Evolutionary conservation across 495 filamentous ascomycete genomes (phyloP).

Genomic region (Thozetella sp.): DNA sequence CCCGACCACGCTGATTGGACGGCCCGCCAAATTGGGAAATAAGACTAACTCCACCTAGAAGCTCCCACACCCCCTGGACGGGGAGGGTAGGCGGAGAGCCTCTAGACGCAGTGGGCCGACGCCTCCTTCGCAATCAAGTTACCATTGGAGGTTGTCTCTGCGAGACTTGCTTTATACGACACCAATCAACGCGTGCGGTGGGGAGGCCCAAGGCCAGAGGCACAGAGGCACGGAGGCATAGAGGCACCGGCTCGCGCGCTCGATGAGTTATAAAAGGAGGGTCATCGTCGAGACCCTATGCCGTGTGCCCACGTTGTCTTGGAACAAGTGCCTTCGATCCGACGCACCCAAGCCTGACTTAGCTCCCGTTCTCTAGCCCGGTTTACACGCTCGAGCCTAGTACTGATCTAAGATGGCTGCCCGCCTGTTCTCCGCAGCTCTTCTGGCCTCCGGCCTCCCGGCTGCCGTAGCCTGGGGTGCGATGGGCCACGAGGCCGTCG

Average conservation of each 20-base stretch:
- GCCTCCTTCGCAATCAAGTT: not conserved
- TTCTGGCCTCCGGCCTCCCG: constrained; percentile 15
- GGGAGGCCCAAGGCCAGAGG: no score
- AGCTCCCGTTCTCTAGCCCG: no score
- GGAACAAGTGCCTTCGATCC: no score
- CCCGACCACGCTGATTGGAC: not conserved
- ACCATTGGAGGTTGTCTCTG: no score
- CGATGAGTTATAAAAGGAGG: no score
- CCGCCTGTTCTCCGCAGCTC: constrained; percentile 16
- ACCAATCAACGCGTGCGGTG: no score
- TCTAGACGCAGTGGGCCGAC: not conserved
- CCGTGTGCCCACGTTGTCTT: not conserved
- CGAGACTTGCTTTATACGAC: no score
- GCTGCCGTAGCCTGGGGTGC: constrained; percentile 28
- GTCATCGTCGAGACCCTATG: no score
- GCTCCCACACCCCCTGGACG: not conserved
- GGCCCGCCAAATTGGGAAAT: not conserved
- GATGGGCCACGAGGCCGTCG: constrained; percentile 63
- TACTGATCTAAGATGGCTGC: constrained; percentile 10
- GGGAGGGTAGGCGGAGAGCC: no score
- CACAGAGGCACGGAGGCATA: no score
- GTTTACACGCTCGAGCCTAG: not conserved
- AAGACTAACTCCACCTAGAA: not conserved
- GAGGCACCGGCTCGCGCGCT: no score
- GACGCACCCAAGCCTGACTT: no score